Evolutionary conservation across 2,329 filamentous ascomycete species (phyloP).

Genomic region (Hypoxylon sp.): DNA sequence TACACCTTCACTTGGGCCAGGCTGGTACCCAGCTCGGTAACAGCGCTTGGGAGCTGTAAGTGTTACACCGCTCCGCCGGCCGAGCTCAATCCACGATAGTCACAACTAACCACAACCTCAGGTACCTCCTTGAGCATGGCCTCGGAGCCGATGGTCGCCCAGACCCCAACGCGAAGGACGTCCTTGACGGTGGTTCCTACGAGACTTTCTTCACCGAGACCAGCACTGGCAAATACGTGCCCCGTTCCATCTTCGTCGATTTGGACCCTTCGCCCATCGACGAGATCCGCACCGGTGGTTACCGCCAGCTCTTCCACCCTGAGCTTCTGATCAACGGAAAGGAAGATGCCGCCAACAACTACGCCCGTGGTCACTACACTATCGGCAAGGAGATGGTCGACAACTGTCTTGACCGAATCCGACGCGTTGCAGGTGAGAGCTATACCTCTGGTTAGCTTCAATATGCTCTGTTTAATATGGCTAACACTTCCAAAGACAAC

Average conservation of each 20-base stretch:
- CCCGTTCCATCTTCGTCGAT: constrained; percentile 80
- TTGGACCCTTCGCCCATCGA: constrained; percentile 81
- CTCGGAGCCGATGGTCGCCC: constrained; percentile 75
- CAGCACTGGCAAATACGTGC: constrained; percentile 78
- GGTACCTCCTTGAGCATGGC: constrained; percentile 81
- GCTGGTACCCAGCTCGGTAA: constrained; percentile 82
- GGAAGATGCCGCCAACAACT: constrained; percentile 84
- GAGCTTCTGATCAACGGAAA: constrained; percentile 81
- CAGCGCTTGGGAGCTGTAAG: constrained; percentile 83
- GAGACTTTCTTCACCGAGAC: constrained; percentile 84
- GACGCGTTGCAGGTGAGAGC: constrained; percentile 75
- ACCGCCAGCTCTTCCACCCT: constrained; percentile 80
- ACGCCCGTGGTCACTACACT: constrained; percentile 82
- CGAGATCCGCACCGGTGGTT: constrained; percentile 78
- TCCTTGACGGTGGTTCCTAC: constrained; percentile 74
- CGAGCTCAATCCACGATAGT: constrained; percentile 14
- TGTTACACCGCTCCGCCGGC: constrained; percentile 51
- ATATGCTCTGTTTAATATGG: not conserved
- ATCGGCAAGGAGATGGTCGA: constrained; percentile 84
- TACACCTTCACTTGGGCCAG: constrained; percentile 76
- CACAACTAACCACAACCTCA: constrained; percentile 52
- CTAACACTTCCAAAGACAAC: constrained; percentile 68
- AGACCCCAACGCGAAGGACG: constrained; percentile 72
- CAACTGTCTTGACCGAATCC: constrained; percentile 77
- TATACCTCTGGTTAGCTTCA: not conserved